These are phyloP conservation scores for Neohortaea acidophila DNA, from an alignment of 495 filamentous ascomycete genomes.

Conservation along the genomic window DNA sequence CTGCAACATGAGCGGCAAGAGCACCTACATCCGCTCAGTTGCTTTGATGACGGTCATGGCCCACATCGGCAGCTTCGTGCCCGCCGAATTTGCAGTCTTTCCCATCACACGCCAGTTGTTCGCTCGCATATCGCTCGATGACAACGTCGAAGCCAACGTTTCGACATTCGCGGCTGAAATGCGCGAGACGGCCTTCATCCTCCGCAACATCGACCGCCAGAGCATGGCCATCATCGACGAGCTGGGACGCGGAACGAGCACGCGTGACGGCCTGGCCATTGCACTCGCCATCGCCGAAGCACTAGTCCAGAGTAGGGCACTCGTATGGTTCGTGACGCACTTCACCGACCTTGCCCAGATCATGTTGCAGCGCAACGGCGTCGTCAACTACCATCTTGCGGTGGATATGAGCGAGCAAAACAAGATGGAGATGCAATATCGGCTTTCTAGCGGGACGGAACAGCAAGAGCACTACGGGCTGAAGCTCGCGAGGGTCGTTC, in stretches of 20 bases:
- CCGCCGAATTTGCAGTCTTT: conserved; percentile 67
- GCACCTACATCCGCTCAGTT: conserved; percentile 79
- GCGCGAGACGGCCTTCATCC: conserved; percentile 86
- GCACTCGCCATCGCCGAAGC: conserved; percentile 82
- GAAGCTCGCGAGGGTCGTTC: conserved; percentile 57
- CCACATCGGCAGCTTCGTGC: conserved; percentile 83
- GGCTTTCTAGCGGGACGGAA: conserved; percentile 52
- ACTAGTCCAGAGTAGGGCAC: conserved; percentile 53
- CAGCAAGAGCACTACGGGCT: conserved; percentile 66
- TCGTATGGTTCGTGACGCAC: conserved; percentile 89
- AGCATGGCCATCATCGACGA: conserved; percentile 68
- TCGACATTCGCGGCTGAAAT: conserved; percentile 92
- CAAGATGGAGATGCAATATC: conserved; percentile 74
- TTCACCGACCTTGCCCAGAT: conserved; percentile 71
- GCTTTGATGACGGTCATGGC: conserved; percentile 82
- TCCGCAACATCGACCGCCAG: conserved; percentile 54
- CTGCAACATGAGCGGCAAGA: conserved; percentile 97
- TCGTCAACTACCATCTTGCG: conserved; percentile 66
- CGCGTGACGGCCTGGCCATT: conserved; percentile 73
- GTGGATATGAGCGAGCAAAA: conserved; percentile 39
- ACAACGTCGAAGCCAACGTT: conserved; percentile 78
- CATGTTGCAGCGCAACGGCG: conserved; percentile 54
- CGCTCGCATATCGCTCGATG: conserved; percentile 69
- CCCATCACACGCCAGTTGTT: conserved; percentile 73
- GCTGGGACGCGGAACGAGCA: conserved; percentile 81